Evolutionary conservation across 352 stramenopile genomes (phyloP).

Genomic region (Pythium angustatum): DNA sequence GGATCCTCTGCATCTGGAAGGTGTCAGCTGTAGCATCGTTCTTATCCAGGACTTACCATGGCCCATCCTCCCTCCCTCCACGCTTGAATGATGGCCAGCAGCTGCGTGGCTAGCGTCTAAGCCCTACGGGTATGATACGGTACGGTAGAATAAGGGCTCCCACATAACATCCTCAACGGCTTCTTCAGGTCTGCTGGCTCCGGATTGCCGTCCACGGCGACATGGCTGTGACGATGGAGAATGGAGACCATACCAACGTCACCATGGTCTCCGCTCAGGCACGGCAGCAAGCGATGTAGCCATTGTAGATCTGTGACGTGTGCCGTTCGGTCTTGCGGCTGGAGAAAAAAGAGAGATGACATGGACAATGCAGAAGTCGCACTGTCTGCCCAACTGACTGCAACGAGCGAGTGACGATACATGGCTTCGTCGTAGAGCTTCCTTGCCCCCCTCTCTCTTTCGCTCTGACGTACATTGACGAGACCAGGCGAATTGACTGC

Average conservation of each 20-base stretch:
- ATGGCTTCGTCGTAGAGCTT: neutral
- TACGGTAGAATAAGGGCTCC: neutral
- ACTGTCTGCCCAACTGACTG: constrained; percentile 19
- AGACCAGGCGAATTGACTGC: neutral
- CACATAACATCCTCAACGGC: neutral
- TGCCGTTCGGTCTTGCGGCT: too few species aligned
- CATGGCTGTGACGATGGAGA: too few species aligned
- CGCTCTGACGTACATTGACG: neutral
- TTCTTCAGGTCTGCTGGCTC: too few species aligned
- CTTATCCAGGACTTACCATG: neutral
- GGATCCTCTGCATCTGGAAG: neutral
- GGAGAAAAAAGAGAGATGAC: too few species aligned
- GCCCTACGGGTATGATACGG: neutral
- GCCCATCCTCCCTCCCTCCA: neutral
- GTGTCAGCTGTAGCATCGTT: neutral
- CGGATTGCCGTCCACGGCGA: too few species aligned
- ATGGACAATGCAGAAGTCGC: neutral
- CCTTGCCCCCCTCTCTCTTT: neutral
- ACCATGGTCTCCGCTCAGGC: neutral
- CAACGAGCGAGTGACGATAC: neutral
- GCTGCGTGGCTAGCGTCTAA: neutral
- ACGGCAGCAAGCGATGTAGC: too few species aligned
- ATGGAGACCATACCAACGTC: neutral
- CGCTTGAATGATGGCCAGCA: neutral
- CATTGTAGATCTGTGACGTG: neutral